Conservation (phyloP, 345 rosid genomes). For the Gossypioides kirkii region DNA sequence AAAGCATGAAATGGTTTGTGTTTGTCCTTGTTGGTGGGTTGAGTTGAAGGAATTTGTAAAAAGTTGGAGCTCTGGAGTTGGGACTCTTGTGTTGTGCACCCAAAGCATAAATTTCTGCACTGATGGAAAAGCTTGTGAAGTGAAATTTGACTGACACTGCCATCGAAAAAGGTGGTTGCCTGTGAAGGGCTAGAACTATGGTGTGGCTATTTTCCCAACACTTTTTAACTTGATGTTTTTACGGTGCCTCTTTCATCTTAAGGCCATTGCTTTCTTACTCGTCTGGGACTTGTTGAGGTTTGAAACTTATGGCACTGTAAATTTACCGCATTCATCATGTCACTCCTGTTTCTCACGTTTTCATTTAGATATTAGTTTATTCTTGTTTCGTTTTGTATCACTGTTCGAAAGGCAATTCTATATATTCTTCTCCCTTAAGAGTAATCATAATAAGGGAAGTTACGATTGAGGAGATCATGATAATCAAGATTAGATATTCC, state of each 20-base stretch:
- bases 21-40: background rate
- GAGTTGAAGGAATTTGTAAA: slow-evolving; percentile 8
- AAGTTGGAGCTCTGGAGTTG: background rate
- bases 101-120: background rate
- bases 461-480: background rate
- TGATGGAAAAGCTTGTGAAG: slow-evolving; percentile 1
- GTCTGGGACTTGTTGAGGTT: background rate
- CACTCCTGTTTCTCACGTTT: background rate
- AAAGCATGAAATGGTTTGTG: background rate
- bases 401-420: background rate
- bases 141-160: background rate
- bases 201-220: background rate
- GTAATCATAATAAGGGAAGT: too few relatives aligned
- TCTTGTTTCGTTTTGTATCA: background rate
- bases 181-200: background rate
- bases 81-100: background rate
- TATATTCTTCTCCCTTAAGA: background rate
- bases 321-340: background rate
- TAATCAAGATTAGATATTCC: too few relatives aligned
- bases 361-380: background rate
- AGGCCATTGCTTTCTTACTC: background rate
- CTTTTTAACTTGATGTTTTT: background rate
- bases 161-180: background rate
- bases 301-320: background rate
- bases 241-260: background rate